Evolutionary conservation across 306 rosid genomes (phyloP).

Genomic region (Fragaria vesca): DNA sequence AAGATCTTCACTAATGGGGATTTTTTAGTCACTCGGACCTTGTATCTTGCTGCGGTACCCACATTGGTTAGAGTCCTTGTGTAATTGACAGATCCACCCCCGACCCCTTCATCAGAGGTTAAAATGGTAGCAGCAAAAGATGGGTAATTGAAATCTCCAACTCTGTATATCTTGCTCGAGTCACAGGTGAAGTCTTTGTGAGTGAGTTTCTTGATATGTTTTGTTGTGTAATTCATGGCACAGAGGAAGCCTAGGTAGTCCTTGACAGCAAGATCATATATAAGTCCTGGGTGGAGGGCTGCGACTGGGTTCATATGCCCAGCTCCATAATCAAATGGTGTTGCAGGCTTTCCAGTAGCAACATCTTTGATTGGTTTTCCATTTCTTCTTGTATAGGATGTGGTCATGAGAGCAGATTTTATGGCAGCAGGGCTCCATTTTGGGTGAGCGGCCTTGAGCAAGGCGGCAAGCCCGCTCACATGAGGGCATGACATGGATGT

Average conservation of each 20-base stretch:
- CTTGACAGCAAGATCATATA: conserved; percentile 47
- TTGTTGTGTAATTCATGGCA: conserved; percentile 49
- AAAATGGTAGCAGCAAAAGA: conserved; percentile 57
- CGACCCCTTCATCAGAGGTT: conserved; percentile 34
- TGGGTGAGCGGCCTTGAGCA: conserved; percentile 59
- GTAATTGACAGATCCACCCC: conserved; percentile 35
- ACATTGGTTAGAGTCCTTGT: conserved; percentile 58
- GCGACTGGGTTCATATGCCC: conserved; percentile 71
- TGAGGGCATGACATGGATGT: conserved; percentile 93
- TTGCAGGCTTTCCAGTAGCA: conserved; percentile 47
- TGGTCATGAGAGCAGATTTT: conserved; percentile 83
- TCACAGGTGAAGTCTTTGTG: conserved; percentile 44
- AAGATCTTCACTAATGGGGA: conserved; percentile 46
- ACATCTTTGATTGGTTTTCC: conserved; percentile 51
- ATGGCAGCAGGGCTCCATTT: conserved; percentile 85
- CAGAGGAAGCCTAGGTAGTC: conserved; percentile 70
- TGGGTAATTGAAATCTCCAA: conserved; percentile 67
- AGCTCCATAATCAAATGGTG: conserved; percentile 69
- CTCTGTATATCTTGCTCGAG: conserved; percentile 39
- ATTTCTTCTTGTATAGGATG: conserved; percentile 58
- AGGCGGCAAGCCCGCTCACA: conserved; percentile 69
- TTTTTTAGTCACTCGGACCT: conserved; percentile 34
- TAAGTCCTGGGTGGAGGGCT: conserved; percentile 82
- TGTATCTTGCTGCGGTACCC: conserved; percentile 52
- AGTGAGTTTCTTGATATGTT: conserved; percentile 44